Percentiles rank a stretch among this genome's conserved stretches.
phyloP scores from a whole-genome alignment of 768 basidiomycete species.

The Naganishia antarctica region DNA sequence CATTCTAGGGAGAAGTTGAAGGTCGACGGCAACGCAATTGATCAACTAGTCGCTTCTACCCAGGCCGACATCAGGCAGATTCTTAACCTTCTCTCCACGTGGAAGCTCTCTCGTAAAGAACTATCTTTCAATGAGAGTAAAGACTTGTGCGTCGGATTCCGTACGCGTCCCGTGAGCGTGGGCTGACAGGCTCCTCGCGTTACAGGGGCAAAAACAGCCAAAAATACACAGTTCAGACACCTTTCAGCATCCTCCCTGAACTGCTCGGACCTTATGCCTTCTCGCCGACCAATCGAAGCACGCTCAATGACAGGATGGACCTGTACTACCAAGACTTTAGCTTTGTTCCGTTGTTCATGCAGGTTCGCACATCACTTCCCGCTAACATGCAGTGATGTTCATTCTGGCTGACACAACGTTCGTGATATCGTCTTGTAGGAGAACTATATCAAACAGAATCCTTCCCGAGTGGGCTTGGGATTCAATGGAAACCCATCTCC shows the following conservation, averaged over 20 bases:
- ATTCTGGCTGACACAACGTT: neutral
- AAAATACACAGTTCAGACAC: conserved; percentile 83
- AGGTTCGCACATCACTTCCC: conserved; percentile 57
- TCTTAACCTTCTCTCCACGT: conserved; percentile 95
- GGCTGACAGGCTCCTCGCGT: neutral
- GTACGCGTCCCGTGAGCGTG: neutral
- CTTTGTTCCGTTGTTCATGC: conserved; percentile 90
- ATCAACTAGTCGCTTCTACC: conserved; percentile 79
- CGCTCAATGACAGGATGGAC: conserved; percentile 87
- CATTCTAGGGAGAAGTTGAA: conserved; percentile 77
- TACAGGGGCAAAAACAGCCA: conserved; percentile 78
- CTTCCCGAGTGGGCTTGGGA: conserved; percentile 57
- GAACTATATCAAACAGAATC: conserved; percentile 84
- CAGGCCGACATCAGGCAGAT: conserved; percentile 97
- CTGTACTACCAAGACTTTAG: conserved; percentile 94
- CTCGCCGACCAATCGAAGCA: conserved; percentile 70
- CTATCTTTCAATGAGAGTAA: conserved; percentile 93
- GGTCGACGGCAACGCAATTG: conserved; percentile 81
- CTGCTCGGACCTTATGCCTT: conserved; percentile 88
- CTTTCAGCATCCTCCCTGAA: conserved; percentile 85
- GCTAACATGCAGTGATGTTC: neutral
- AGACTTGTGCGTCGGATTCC: conserved; percentile 60
- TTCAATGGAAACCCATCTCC: conserved; percentile 53
- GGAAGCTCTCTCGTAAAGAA: conserved; percentile 69
- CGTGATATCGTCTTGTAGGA: conserved; percentile 56